These are phyloP conservation scores for Dictyostelium intermedium DNA, from an alignment of 78 protist species.

Conservation along the genomic window DNA sequence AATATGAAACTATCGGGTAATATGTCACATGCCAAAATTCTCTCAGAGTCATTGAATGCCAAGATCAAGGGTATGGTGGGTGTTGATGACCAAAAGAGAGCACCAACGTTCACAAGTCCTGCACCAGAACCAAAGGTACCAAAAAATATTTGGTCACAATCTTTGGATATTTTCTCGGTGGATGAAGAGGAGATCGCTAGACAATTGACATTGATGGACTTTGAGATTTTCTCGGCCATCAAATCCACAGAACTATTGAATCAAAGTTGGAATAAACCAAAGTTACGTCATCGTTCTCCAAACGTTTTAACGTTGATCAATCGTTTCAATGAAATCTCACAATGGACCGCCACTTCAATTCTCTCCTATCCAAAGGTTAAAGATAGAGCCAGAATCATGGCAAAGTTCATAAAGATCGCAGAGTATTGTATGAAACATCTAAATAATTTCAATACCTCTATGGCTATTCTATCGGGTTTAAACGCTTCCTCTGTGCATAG, in stretches of 20 bases:
- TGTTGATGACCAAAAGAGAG: not conserved
- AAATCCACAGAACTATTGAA: conserved; percentile 83
- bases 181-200: conserved; percentile 90
- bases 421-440: conserved; percentile 46
- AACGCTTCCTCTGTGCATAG: conserved; percentile 66
- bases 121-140: conserved; percentile 87
- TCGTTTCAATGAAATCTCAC: conserved; percentile 75
- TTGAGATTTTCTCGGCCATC: conserved; percentile 74
- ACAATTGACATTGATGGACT: conserved; percentile 88
- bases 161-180: conserved; percentile 61
- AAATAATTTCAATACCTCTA: conserved; percentile 64
- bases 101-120: conserved; percentile 35
- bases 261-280: conserved; percentile 87
- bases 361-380: conserved; percentile 24
- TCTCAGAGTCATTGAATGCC: conserved; percentile 3
- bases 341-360: conserved; percentile 83
- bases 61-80: conserved; percentile 65
- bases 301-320: conserved; percentile 57
- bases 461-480: conserved; percentile 78
- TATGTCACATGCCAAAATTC: not conserved
- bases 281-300: conserved; percentile 82
- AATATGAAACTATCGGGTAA: conserved; percentile 4
- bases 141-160: conserved; percentile 79
- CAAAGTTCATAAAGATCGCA: conserved; percentile 65
- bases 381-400: conserved; percentile 76